Evolutionary conservation across 139 green algal genomes (phyloP), one percentile per base, ranked within the genome.

Genomic region (Chlorella sp.): DNA sequence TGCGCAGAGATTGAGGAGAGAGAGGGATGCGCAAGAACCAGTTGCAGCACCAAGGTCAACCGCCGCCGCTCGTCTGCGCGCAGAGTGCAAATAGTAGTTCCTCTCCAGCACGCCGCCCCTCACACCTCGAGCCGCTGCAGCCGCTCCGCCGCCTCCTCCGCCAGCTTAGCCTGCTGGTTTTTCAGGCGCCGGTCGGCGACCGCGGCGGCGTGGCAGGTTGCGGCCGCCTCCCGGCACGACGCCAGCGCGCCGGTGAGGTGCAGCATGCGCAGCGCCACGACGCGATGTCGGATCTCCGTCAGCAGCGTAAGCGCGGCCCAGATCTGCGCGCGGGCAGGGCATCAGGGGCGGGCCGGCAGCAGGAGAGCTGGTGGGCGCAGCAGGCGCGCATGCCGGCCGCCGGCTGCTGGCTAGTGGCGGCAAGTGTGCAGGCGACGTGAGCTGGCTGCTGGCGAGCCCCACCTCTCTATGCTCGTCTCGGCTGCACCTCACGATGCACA

Each of bases 381-480:
- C n/a, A n/a, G n/a, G n/a, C n/a, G n/a, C n/a, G n/a, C n/a, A n/a
- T n/a, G n/a, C n/a, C n/a, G n/a, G n/a, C n/a, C n/a, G n/a, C n/a
- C n/a, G n/a, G n/a, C n/a, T n/a, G n/a, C n/a, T n/a, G n/a, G n/a
- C n/a, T n/a, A n/a, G n/a, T n/a, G n/a, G n/a, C n/a, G n/a, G n/a
- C n/a, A n/a, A n/a, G n/a, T n/a, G n/a, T n/a, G n/a, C n/a, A n/a
- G n/a, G n/a, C n/a, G n/a, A n/a, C n/a, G n/a, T n/a, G n/a, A n/a
- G n/a, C n/a, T n/a, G n/a, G n/a, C n/a, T n/a, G n/a, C n/a, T n/a
- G n/a, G n/a, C n/a, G n/a, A n/a, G n/a, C n/a, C 75, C 0, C 21
- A 82, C 82, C 77, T 88, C 41, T 60, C 72, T 55, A 68, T 80
- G 76, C 8, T 87, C 66, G 23, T 87, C 75, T 1, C 71, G 51